Evolutionary conservation across 1,284 basidiomycete genomes (phyloP), one percentile per base, ranked within the genome.

Genomic region (Ceratobasidium papillatum): DNA sequence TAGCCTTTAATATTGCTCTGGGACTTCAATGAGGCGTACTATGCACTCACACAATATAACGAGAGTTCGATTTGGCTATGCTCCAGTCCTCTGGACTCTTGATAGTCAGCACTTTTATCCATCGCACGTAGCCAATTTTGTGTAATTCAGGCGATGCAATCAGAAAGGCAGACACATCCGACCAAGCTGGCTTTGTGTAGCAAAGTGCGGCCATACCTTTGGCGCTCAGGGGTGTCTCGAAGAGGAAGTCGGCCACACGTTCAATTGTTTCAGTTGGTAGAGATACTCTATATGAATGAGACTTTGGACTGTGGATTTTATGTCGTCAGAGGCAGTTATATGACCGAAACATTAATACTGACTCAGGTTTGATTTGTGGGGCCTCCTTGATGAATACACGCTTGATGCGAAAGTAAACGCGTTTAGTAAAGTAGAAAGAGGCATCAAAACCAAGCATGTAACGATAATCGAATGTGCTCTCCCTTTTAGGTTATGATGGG

Each of bases 131-230:
- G 5, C 63, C 63, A 27, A 65, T 65, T 19, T 51, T 14, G 45
- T 65, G 63, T 11, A 65, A 45, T 12, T 52, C 30, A 47, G 30
- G n/a, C 27, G 41, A 47, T 4, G 63, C 63, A 9, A 3, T 9
- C 63, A 65, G 49, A 27, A 65, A 65, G 5, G 43, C 63, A 27
- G 22, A n/a, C 4, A 65, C 47, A 22, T 30, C 12, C 7, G 4
- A 5, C 63, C 63, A 65, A 4, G 22, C 1, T 3, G 63, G 63
- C 38, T 65, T 65, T n/a, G n/a, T n/a, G n/a, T n/a, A n/a, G n/a
- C n/a, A n/a, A n/a, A n/a, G 56, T n/a, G n/a, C n/a, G n/a, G n/a
- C n/a, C n/a, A n/a, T n/a, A n/a, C n/a, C n/a, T n/a, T n/a, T n/a
- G n/a, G n/a, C n/a, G n/a, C 14, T 41, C 14, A 14, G 38, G 14